A percentile compares a stretch with the other conserved stretches of the same genome.
phyloP scores from a whole-genome alignment of 2,329 filamentous ascomycete species.

The Diaporthe ampelina region DNA sequence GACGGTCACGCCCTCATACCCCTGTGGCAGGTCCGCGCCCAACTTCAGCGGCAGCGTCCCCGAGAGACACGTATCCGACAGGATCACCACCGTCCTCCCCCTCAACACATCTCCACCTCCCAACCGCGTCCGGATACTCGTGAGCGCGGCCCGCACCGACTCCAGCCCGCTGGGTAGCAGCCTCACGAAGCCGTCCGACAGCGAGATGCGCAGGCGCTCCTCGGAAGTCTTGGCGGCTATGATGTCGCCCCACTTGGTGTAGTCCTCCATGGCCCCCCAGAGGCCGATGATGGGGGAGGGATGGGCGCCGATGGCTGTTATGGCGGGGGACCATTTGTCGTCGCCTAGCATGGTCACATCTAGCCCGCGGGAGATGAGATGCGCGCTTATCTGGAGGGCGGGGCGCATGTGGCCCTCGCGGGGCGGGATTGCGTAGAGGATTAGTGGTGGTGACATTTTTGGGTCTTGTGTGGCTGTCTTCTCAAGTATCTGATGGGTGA shows the following conservation, averaged over 20 bases:
- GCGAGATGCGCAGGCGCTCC: constrained; percentile 20
- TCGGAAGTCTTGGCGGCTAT: constrained; percentile 10
- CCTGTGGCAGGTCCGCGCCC: not conserved
- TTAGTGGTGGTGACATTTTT: constrained; percentile 17
- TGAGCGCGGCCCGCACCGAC: constrained; percentile 26
- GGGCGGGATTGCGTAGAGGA: constrained; percentile 33
- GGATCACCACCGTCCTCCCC: constrained; percentile 7
- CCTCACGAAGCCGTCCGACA: constrained; percentile 23
- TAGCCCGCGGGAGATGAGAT: constrained; percentile 33
- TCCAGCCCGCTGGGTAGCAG: constrained; percentile 36
- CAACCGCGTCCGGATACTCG: not conserved
- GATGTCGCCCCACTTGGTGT: constrained; percentile 8
- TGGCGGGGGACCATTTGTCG: constrained; percentile 14
- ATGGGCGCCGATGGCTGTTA: constrained; percentile 29
- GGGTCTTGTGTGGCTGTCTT: not conserved
- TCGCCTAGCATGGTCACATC: constrained; percentile 31
- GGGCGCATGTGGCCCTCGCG: constrained; percentile 38
- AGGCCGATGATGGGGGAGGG: constrained; percentile 32
- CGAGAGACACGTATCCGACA: constrained; percentile 4
- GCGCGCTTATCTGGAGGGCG: constrained; percentile 35
- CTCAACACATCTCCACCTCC: not conserved
- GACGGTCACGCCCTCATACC: not conserved
- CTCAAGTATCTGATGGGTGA: too few species aligned
- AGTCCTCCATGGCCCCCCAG: constrained; percentile 25
- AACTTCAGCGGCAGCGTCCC: constrained; percentile 19